A percentile compares a stretch with the other conserved stretches of the same genome.
Conservation (phyloP, 257 asterid genomes). For the Solanum phureja region DNA sequence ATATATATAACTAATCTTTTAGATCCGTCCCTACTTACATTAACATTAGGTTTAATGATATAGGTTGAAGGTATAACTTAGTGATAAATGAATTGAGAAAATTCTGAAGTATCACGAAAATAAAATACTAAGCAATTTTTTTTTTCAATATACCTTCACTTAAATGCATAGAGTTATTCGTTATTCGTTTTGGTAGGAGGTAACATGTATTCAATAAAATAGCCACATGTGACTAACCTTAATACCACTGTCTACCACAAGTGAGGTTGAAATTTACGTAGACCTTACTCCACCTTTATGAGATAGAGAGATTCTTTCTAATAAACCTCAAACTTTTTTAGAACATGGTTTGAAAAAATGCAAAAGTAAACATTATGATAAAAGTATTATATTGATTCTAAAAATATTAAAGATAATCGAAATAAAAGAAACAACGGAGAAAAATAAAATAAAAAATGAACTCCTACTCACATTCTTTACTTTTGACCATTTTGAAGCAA, state of each 20-base stretch:
- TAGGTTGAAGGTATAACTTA: neutral
- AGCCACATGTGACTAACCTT: neutral
- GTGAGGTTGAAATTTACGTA: neutral
- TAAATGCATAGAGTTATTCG: neutral
- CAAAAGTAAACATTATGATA: neutral
- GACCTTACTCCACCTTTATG: neutral
- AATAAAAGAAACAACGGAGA: neutral
- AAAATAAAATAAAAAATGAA: neutral
- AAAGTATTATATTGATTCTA: neutral
- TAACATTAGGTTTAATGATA: too few species aligned
- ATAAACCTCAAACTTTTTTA: neutral
- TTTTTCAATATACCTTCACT: neutral
- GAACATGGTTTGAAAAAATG: neutral
- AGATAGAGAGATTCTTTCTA: neutral
- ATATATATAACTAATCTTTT: too few species aligned
- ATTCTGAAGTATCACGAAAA: neutral
- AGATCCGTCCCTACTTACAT: too few species aligned
- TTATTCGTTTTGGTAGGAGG: neutral
- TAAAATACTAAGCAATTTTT: neutral
- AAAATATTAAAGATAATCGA: neutral
- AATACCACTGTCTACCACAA: neutral
- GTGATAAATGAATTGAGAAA: neutral
- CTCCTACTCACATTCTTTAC: neutral
- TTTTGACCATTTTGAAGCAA: neutral
- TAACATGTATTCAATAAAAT: neutral